Evolutionary conservation across 352 stramenopile genomes (phyloP), one percentile per base, ranked within the genome.

Genomic region (Globisporangium takayamanum): DNA sequence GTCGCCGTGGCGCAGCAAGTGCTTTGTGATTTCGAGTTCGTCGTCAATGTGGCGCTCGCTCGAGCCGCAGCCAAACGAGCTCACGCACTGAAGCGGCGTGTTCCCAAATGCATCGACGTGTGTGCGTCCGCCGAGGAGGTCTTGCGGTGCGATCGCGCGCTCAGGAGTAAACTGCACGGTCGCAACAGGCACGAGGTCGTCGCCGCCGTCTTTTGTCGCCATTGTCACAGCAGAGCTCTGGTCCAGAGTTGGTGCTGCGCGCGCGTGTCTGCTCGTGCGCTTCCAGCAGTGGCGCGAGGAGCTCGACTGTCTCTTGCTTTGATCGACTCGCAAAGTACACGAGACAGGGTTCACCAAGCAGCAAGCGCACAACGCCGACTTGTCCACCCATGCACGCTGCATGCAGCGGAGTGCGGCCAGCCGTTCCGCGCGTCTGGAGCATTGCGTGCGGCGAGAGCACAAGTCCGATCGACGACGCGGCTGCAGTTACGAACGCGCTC

Each of bases 101-200:
- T 93, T 93, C 26, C 84, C 84, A 66, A 91, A 93, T 56, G 86
- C 65, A 57, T 93, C 83, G 0, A 89, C 63, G 55, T 90, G 79
- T 3, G 59, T 67, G 3, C 48, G 49, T 1, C 75, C 74, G 11
- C 80, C 66, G 1, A 89, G 62, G 8, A 92, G 57, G 8, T 89
- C 80, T 16, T 68, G 68, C 0, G 67, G 45, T 3, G 72, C 53
- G 20, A 90, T 69, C 0, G 63, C 53, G 41, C 71, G 77, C 14
- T 68, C 50, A 0, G 67, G 58, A 12, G 76, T 67, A 33, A 92
- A 77, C 26, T 70, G 73, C 44, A 92, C 66, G 2, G 60, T 53
- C 15, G 76, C 78, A 26, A 80, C 65, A 0, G 80, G 77, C 25
- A 89, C 76, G 2, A 67, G 44, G 16, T 75, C 72, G 22, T 28